phyloP scores from a whole-genome alignment of 139 green algal species.

The Chlorella sp. region DNA sequence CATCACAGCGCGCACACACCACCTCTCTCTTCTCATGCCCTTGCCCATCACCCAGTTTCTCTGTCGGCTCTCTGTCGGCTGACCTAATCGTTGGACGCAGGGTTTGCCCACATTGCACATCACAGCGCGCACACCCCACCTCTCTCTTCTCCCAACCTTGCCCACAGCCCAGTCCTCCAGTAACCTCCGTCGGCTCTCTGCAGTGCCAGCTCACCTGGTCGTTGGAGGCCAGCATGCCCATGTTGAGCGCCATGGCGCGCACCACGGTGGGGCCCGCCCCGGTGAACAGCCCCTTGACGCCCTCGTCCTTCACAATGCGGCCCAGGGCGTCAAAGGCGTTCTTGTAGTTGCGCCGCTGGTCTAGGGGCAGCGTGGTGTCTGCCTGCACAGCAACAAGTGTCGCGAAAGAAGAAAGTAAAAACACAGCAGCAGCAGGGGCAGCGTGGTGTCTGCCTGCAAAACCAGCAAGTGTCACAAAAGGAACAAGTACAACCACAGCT shows the following conservation, averaged over 20 bases:
- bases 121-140: too few relatives aligned
- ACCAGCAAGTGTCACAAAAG: too few relatives aligned
- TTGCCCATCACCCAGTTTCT: conserved; percentile 79
- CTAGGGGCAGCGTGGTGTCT: conserved; percentile 88
- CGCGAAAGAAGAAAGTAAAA: too few relatives aligned
- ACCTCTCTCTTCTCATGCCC: conserved; percentile 77
- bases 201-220: conserved; percentile 78
- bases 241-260: conserved; percentile 98
- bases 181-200: too few relatives aligned
- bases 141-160: too few relatives aligned
- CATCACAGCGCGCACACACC: conserved; percentile 95
- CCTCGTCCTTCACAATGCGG: conserved; percentile 84
- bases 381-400: conserved; percentile 89
- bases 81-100: too few relatives aligned
- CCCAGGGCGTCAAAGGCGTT: conserved; percentile 71
- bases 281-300: conserved; percentile 86
- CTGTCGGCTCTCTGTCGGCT: too few relatives aligned
- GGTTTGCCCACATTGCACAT: too few relatives aligned
- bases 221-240: conserved; percentile 99
- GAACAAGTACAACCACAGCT: too few relatives aligned
- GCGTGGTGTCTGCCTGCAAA: conserved; percentile 68
- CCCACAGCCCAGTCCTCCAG: too few relatives aligned
- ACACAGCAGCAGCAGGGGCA: too few relatives aligned
- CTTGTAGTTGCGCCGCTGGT: conserved; percentile 91
- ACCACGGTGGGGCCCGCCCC: conserved; percentile 95